phyloP scores from a whole-genome alignment of 345 rosid species.

The Gossypium turneri region DNA sequence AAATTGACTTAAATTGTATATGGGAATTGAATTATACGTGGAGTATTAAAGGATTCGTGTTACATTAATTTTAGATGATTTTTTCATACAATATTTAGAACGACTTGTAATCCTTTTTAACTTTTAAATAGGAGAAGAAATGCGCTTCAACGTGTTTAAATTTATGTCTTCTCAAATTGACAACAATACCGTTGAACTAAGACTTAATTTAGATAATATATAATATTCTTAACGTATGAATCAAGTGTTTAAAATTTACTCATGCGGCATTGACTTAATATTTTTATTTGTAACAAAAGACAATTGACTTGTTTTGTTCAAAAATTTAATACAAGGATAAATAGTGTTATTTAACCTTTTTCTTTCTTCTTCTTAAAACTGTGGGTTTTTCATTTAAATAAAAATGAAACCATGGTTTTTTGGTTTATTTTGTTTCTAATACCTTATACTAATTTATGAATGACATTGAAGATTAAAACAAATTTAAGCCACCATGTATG shows the following conservation, averaged over 20 bases:
- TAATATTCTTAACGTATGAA: not conserved
- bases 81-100: no score
- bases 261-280: not conserved
- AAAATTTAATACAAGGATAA: not conserved
- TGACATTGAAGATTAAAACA: not conserved
- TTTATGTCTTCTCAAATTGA: no score
- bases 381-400: not conserved
- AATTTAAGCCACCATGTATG: not conserved
- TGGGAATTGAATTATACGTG: no score
- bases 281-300: no score
- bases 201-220: not conserved
- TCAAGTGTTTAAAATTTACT: not conserved
- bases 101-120: accelerated
- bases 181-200: accelerated
- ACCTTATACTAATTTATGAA: not conserved
- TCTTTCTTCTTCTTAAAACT: not conserved
- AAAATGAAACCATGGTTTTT: not conserved
- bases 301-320: not conserved
- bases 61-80: no score
- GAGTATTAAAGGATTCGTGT: no score
- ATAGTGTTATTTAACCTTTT: not conserved
- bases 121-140: accelerated
- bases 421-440: not conserved
- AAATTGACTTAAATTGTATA: no score
- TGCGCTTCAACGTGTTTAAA: accelerated